phyloP scores from a whole-genome alignment of 306 rosid species.

The Dalbergia cochinchinensis region DNA sequence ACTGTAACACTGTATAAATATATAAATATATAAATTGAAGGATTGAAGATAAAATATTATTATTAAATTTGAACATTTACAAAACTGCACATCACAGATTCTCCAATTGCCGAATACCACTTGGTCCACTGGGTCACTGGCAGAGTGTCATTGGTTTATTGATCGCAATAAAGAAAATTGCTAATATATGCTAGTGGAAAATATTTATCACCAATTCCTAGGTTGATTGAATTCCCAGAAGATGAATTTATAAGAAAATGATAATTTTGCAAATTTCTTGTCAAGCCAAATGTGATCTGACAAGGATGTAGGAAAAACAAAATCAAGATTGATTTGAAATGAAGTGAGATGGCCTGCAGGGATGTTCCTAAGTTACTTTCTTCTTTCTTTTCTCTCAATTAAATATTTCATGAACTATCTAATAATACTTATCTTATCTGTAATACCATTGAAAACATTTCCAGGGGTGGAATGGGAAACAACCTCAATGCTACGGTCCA shows the following conservation, averaged over 20 bases:
- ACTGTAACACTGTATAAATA: too few species aligned
- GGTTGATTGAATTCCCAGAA: background rate
- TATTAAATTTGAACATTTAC: too few species aligned
- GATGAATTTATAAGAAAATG: background rate
- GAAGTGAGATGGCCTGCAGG: background rate
- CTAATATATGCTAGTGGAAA: slow-evolving; percentile 1
- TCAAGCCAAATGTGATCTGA: background rate
- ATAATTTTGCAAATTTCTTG: background rate
- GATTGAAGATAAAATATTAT: too few species aligned
- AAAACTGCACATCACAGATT: too few species aligned
- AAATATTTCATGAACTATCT: background rate
- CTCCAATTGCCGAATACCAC: background rate
- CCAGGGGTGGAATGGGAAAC: slow-evolving; percentile 75
- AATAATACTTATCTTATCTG: background rate
- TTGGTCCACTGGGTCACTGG: background rate
- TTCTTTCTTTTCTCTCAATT: slow-evolving; percentile 6
- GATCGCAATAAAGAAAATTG: background rate
- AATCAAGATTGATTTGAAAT: background rate
- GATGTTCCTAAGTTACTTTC: background rate
- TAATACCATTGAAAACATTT: slow-evolving; percentile 36
- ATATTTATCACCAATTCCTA: background rate
- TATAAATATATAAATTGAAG: too few species aligned
- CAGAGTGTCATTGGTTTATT: background rate
- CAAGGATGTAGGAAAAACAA: background rate
- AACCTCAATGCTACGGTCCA: slow-evolving; percentile 56